These are phyloP conservation scores for Collybia sp. DNA, from an alignment of 768 basidiomycete genomes.

Conservation along the genomic window DNA sequence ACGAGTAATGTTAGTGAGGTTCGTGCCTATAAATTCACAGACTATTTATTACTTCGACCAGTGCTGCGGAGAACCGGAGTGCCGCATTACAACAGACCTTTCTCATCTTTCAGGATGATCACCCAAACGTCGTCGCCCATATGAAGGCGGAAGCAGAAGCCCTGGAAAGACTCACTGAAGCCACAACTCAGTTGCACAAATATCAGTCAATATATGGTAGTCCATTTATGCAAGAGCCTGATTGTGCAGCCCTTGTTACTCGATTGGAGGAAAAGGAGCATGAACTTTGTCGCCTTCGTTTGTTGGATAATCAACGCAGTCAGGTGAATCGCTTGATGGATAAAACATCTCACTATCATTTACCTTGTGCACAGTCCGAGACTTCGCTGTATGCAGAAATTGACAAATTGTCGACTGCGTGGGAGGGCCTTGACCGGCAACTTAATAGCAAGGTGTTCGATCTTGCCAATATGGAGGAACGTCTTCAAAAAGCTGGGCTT, in stretches of 20 bases:
- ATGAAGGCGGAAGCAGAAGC: conserved; percentile 46
- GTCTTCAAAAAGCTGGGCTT: conserved; percentile 52
- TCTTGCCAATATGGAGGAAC: conserved; percentile 69
- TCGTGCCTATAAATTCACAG: background rate
- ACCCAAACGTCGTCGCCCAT: conserved; percentile 50
- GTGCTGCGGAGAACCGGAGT: conserved; percentile 47
- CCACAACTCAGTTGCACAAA: conserved; percentile 44
- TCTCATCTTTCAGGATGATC: conserved; percentile 37
- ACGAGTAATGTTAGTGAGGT: conserved; percentile 46
- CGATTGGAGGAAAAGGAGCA: conserved; percentile 62
- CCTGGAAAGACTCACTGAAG: conserved; percentile 40
- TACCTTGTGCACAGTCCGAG: conserved; percentile 48
- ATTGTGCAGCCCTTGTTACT: conserved; percentile 45
- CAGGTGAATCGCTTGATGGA: conserved; percentile 39
- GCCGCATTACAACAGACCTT: conserved; percentile 51
- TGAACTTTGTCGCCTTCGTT: conserved; percentile 56
- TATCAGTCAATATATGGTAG: conserved; percentile 67
- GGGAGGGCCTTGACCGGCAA: conserved; percentile 80
- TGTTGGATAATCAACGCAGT: conserved; percentile 61
- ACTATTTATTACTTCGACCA: conserved; percentile 21
- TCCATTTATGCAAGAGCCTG: conserved; percentile 40
- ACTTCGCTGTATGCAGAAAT: conserved; percentile 78
- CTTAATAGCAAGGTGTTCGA: conserved; percentile 84
- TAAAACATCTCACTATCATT: conserved; percentile 1
- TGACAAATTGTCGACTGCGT: conserved; percentile 80